phyloP scores from a whole-genome alignment of 1,139 yeast genomes.

The Kazachstania sp. region DNA sequence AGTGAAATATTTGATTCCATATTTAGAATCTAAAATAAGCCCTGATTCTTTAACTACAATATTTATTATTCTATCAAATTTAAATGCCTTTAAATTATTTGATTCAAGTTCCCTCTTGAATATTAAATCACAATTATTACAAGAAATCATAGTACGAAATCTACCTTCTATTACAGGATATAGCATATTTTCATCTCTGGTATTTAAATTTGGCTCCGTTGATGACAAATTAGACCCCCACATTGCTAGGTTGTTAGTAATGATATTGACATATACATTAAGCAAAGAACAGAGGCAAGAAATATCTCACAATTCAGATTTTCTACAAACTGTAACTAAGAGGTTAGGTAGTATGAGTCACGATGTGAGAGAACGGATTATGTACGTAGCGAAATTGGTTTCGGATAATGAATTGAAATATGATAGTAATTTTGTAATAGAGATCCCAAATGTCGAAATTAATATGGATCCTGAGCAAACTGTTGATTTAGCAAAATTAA shows the following conservation, averaged over 20 bases:
- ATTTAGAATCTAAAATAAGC: constrained; percentile 16
- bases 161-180: constrained; percentile 10
- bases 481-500: not conserved
- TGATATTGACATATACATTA: constrained; percentile 16
- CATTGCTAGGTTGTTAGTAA: constrained; percentile 19
- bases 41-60: constrained; percentile 12
- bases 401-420: constrained; percentile 29
- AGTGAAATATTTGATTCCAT: constrained; percentile 21
- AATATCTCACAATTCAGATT: constrained; percentile 21
- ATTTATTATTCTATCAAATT: constrained; percentile 15
- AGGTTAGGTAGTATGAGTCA: constrained; percentile 27
- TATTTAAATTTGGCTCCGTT: constrained; percentile 11
- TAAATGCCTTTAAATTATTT: constrained; percentile 13
- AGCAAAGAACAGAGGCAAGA: constrained; percentile 9
- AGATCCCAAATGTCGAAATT: constrained; percentile 14
- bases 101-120: constrained; percentile 11
- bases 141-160: constrained; percentile 17
- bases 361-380: constrained; percentile 31
- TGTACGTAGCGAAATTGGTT: constrained; percentile 33
- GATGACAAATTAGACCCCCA: constrained; percentile 13
- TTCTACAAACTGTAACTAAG: constrained; percentile 31
- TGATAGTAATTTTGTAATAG: constrained; percentile 26
- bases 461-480: not conserved
- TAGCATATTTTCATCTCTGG: constrained; percentile 8
- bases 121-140: constrained; percentile 18